These are phyloP conservation scores for Coemansia sp. DNA, from an alignment of 192 early-diverging fungal species.

Conservation along the genomic window DNA sequence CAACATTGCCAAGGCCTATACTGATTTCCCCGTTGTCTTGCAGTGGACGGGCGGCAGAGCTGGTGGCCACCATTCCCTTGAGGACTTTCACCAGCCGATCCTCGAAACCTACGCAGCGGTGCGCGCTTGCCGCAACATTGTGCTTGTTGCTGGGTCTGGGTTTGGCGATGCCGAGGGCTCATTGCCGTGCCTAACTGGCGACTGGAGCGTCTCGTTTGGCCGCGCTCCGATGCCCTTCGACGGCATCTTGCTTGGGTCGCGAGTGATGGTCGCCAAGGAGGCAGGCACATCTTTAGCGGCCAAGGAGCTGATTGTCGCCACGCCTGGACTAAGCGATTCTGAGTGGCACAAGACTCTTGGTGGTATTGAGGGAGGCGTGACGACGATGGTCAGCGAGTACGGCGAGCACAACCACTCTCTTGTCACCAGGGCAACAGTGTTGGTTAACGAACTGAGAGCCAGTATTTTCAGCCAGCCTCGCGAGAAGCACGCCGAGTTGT, in stretches of 20 bases:
- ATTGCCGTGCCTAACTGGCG: slow-evolving; percentile 90
- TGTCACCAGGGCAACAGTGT: slow-evolving; percentile 78
- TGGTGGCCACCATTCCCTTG: slow-evolving; percentile 97
- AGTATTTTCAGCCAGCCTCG: slow-evolving; percentile 82
- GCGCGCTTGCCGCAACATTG: slow-evolving; percentile 77
- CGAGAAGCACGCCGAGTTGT: slow-evolving; percentile 73
- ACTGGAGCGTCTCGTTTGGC: slow-evolving; percentile 83
- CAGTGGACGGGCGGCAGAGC: slow-evolving; percentile 98
- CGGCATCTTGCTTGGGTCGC: slow-evolving; percentile 91
- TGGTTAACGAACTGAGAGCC: slow-evolving; percentile 85
- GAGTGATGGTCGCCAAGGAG: slow-evolving; percentile 95
- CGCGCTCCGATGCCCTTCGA: slow-evolving; percentile 96
- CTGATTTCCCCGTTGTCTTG: slow-evolving; percentile 86
- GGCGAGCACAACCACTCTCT: slow-evolving; percentile 95
- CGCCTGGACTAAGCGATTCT: slow-evolving; percentile 78
- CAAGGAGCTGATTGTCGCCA: slow-evolving; percentile 87
- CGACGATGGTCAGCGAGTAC: slow-evolving; percentile 87
- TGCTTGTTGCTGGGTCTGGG: slow-evolving; percentile 89
- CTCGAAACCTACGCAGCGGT: slow-evolving; percentile 71
- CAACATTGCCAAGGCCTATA: slow-evolving; percentile 81
- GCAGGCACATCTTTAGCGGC: slow-evolving; percentile 72
- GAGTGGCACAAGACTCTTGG: slow-evolving; percentile 88
- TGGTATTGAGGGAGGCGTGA: slow-evolving; percentile 76
- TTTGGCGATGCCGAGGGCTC: slow-evolving; percentile 89
- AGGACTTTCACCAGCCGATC: slow-evolving; percentile 94